phyloP scores from a whole-genome alignment of 441 rosid genomes.

The Kokia cookei region DNA sequence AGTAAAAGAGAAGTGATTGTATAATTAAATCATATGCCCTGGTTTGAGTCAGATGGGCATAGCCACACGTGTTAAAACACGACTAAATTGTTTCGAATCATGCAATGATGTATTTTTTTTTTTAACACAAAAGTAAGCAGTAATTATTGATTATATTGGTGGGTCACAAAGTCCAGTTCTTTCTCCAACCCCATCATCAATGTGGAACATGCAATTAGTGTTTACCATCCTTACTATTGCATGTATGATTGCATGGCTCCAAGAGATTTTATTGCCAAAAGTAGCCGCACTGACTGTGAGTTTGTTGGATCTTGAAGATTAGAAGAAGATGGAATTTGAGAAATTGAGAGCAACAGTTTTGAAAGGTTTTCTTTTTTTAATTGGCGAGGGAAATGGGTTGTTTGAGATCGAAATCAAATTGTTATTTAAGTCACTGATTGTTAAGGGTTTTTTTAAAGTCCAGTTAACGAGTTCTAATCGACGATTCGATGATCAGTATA shows the following conservation, averaged over 20 bases:
- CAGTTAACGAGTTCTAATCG: too few species aligned
- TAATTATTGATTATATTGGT: conserved; percentile 19
- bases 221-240: neutral
- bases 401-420: too few species aligned
- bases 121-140: conserved; percentile 14
- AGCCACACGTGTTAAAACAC: conserved; percentile 24
- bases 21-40: conserved; percentile 12
- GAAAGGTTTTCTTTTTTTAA: too few species aligned
- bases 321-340: neutral
- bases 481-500: too few species aligned
- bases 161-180: conserved; percentile 16
- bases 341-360: neutral
- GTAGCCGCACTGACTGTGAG: neutral
- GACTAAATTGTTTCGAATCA: conserved; percentile 1
- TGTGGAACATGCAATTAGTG: conserved; percentile 24
- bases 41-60: conserved; percentile 4
- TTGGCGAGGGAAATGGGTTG: too few species aligned
- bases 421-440: too few species aligned
- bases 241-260: neutral
- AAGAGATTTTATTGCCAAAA: neutral
- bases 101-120: neutral
- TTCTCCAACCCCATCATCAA: conserved; percentile 29
- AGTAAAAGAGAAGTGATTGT: neutral
- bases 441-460: too few species aligned
- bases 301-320: neutral